phyloP scores from a whole-genome alignment of 108 stramenopile species.

The Pseudonitzschia multiseries region DNA sequence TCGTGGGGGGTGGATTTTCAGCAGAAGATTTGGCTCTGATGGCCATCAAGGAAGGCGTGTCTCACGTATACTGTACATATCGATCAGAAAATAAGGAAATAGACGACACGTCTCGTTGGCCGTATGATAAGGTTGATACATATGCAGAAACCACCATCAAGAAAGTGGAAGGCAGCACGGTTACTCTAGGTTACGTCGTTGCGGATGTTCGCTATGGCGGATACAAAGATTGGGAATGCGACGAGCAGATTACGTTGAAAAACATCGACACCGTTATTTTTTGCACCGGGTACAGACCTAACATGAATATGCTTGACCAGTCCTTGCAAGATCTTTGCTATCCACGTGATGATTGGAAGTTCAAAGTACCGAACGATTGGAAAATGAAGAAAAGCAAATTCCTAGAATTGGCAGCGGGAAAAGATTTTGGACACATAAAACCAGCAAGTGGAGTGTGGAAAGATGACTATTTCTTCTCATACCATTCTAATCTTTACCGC shows the following conservation, averaged over 20 bases:
- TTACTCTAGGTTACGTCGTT: constrained; percentile 6
- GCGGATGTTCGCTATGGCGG: not conserved
- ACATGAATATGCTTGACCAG: constrained; percentile 44
- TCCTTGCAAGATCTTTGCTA: not conserved
- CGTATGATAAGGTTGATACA: constrained; percentile 32
- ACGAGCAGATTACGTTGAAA: constrained; percentile 14
- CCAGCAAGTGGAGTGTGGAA: not conserved
- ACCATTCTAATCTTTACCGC: constrained; percentile 12
- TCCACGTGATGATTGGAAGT: not conserved
- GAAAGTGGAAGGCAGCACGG: constrained; percentile 5
- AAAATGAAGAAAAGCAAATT: not conserved
- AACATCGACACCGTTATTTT: constrained; percentile 51
- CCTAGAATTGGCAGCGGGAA: not conserved
- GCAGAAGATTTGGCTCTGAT: constrained; percentile 63
- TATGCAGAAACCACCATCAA: not conserved
- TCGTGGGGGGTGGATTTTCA: constrained; percentile 55
- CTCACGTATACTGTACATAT: constrained; percentile 33
- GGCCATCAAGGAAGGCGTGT: constrained; percentile 48
- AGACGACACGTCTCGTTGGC: constrained; percentile 34
- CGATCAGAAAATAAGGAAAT: constrained; percentile 26
- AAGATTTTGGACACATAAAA: not conserved
- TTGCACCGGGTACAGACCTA: constrained; percentile 54
- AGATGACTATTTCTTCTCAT: not conserved
- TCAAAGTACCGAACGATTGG: not conserved
- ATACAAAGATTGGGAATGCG: constrained; percentile 6